Conservation (phyloP, 768 basidiomycete genomes). For the Russula griseocarnosa region DNA sequence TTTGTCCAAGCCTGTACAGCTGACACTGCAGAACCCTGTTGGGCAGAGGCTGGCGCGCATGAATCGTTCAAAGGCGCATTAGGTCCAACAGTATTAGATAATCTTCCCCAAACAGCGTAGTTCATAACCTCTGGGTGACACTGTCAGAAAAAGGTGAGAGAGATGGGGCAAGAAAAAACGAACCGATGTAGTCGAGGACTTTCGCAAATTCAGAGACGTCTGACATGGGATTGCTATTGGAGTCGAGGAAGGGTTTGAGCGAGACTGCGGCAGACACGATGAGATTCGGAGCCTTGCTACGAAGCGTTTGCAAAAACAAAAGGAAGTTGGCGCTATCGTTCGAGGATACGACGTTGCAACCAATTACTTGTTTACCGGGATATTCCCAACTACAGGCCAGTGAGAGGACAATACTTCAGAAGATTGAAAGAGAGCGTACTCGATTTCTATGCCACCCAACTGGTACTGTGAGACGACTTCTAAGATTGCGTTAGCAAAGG, state of each 20-base stretch:
- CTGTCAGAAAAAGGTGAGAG: not conserved
- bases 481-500: conserved; percentile 17
- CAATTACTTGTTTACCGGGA: not conserved
- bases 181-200: conserved; percentile 26
- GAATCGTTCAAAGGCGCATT: conserved; percentile 27
- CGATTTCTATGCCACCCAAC: conserved; percentile 25
- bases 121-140: conserved; percentile 21
- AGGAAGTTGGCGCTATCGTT: conserved; percentile 17
- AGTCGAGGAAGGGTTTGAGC: not conserved
- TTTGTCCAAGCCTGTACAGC: conserved; percentile 21
- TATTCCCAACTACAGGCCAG: conserved; percentile 21
- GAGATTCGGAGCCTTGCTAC: not conserved
- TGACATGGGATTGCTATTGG: not conserved
- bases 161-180: not conserved
- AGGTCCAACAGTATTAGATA: conserved; percentile 12
- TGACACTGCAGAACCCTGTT: conserved; percentile 16
- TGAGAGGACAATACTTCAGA: not conserved
- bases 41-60: not conserved
- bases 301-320: conserved; percentile 13
- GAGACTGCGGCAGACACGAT: conserved; percentile 13
- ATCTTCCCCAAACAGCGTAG: conserved; percentile 26
- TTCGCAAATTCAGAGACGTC: conserved; percentile 18
- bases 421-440: conserved; percentile 5
- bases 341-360: conserved; percentile 9
- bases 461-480: not conserved